phyloP scores from a whole-genome alignment of 345 rosid species.

The Leavenworthia alabamica region DNA sequence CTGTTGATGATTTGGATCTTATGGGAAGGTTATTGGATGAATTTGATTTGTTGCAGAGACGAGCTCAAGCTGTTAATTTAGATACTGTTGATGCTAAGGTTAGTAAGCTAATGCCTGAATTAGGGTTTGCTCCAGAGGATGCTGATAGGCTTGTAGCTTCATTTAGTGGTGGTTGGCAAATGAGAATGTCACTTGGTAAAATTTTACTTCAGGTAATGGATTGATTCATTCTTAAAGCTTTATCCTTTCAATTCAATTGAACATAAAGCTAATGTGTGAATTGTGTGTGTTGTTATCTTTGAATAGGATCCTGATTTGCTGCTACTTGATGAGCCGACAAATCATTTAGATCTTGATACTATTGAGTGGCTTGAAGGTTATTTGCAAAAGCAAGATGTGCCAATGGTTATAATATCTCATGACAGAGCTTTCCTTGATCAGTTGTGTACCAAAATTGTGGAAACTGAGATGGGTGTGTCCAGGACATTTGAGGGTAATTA shows the following conservation, averaged over 20 bases:
- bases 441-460: conserved; percentile 87
- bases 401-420: conserved; percentile 89
- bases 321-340: conserved; percentile 91
- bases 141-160: conserved; percentile 87
- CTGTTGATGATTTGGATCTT: conserved; percentile 77
- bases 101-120: conserved; percentile 77
- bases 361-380: conserved; percentile 94
- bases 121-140: conserved; percentile 65
- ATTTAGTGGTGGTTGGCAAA: conserved; percentile 93
- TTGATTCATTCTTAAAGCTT: too few species aligned
- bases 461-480: conserved; percentile 91
- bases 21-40: conserved; percentile 94
- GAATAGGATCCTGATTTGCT: conserved; percentile 79
- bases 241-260: too few species aligned
- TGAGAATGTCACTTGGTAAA: conserved; percentile 98
- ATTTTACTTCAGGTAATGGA: conserved; percentile 81
- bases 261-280: conserved; percentile 9
- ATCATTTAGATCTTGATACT: conserved; percentile 87
- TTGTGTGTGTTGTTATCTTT: too few species aligned
- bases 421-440: conserved; percentile 96
- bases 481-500: conserved; percentile 78
- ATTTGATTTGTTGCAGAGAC: conserved; percentile 73
- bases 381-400: conserved; percentile 74
- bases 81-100: conserved; percentile 64
- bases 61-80: conserved; percentile 67